phyloP scores from a whole-genome alignment of 345 rosid species.

The Gossypium arboreum region DNA sequence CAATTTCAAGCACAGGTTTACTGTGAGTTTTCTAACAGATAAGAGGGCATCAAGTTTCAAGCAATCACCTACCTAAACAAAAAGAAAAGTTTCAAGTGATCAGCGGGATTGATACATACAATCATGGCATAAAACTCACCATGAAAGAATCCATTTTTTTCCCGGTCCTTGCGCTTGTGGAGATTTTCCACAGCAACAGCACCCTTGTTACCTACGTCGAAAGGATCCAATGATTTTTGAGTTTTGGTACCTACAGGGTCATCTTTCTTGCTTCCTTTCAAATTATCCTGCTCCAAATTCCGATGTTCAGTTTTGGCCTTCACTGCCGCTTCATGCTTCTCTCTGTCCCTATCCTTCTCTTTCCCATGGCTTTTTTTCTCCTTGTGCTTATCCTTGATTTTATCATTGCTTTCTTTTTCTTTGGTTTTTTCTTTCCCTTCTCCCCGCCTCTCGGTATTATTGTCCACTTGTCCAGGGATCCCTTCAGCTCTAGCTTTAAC shows the following conservation, averaged over 20 bases:
- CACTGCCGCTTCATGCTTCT: slow-evolving; percentile 25
- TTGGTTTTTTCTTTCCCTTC: slow-evolving; percentile 34
- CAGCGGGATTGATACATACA: slow-evolving; percentile 8
- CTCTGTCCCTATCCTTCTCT: slow-evolving; percentile 31
- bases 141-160: slow-evolving; percentile 53
- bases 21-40: background rate
- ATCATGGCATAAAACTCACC: slow-evolving; percentile 44
- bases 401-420: slow-evolving; percentile 35
- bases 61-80: too few species aligned
- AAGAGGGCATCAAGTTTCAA: too few species aligned
- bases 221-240: slow-evolving; percentile 18
- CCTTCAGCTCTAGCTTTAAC: slow-evolving; percentile 28
- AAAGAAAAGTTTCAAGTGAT: background rate
- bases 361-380: slow-evolving; percentile 29
- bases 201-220: slow-evolving; percentile 25
- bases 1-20: background rate
- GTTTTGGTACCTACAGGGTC: slow-evolving; percentile 18
- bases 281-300: slow-evolving; percentile 26
- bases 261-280: slow-evolving; percentile 29
- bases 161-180: slow-evolving; percentile 56
- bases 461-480: slow-evolving; percentile 25
- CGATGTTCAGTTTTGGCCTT: slow-evolving; percentile 20
- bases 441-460: slow-evolving; percentile 21
- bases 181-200: slow-evolving; percentile 31
- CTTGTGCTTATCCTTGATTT: slow-evolving; percentile 24